These are phyloP conservation scores for Linnemannia elongata DNA, from an alignment of 192 early-diverging fungal species.

Conservation along the genomic window DNA sequence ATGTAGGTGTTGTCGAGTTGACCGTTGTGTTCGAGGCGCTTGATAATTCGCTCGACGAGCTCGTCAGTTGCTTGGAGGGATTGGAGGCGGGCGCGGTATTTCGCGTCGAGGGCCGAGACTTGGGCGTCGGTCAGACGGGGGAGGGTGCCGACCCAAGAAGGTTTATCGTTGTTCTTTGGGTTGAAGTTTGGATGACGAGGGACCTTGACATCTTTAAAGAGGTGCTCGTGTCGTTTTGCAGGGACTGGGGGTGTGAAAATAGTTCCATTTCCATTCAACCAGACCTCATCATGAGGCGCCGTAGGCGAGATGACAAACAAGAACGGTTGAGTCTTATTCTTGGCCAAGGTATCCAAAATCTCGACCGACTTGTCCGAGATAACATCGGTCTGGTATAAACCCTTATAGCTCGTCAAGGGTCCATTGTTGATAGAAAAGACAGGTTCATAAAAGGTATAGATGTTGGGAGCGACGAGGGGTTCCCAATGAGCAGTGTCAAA, in stretches of 20 bases:
- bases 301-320: slow-evolving; percentile 69
- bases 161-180: slow-evolving; percentile 63
- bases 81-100: slow-evolving; percentile 67
- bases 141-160: slow-evolving; percentile 64
- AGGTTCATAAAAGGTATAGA: slow-evolving; percentile 68
- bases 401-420: slow-evolving; percentile 60
- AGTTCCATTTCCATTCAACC: slow-evolving; percentile 27
- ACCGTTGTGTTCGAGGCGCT: slow-evolving; percentile 61
- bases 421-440: slow-evolving; percentile 72
- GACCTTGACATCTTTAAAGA: slow-evolving; percentile 68
- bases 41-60: slow-evolving; percentile 67
- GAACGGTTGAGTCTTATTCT: slow-evolving; percentile 60
- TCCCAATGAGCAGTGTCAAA: slow-evolving; percentile 56
- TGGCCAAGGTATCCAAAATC: slow-evolving; percentile 57
- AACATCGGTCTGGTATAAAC: slow-evolving; percentile 69
- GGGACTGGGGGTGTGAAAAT: slow-evolving; percentile 67
- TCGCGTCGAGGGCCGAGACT: slow-evolving; percentile 61
- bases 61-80: slow-evolving; percentile 75
- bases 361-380: slow-evolving; percentile 65
- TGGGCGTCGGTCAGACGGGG: slow-evolving; percentile 55
- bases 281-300: slow-evolving; percentile 72
- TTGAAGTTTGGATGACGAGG: slow-evolving; percentile 73
- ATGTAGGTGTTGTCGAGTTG: slow-evolving; percentile 73
- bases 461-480: slow-evolving; percentile 67
- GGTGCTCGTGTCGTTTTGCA: slow-evolving; percentile 67